phyloP scores from a whole-genome alignment of 2,329 filamentous ascomycete genomes.

The Chrysoporthe deuterocubensis region DNA sequence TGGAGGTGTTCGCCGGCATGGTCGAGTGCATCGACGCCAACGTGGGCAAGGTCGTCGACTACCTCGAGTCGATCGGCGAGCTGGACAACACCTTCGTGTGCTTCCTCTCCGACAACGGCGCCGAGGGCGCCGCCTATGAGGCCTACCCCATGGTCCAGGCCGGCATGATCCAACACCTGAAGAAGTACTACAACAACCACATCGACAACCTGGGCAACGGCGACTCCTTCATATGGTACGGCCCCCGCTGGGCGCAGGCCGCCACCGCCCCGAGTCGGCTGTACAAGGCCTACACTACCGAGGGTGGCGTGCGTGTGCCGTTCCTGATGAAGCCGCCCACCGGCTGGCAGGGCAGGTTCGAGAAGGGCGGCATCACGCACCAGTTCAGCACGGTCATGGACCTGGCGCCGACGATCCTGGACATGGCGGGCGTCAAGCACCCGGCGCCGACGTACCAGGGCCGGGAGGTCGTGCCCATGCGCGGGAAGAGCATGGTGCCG shows the following conservation, averaged over 20 bases:
- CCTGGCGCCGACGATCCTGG: constrained; percentile 52
- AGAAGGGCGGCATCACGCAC: constrained; percentile 44
- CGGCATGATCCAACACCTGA: constrained; percentile 33
- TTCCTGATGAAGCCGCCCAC: constrained; percentile 45
- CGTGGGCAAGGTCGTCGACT: constrained; percentile 61
- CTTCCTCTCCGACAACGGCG: constrained; percentile 64
- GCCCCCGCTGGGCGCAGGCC: constrained; percentile 54
- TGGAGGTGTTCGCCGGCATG: constrained; percentile 69
- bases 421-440: constrained; percentile 53
- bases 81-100: constrained; percentile 67
- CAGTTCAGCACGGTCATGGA: constrained; percentile 59
- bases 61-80: constrained; percentile 59
- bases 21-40: constrained; percentile 65
- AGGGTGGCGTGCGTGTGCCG: constrained; percentile 57
- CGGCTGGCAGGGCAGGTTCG: constrained; percentile 33
- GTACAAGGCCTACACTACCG: constrained; percentile 45
- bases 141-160: constrained; percentile 31
- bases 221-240: constrained; percentile 62
- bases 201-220: constrained; percentile 58
- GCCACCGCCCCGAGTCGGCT: constrained; percentile 37
- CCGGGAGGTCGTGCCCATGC: constrained; percentile 40
- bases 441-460: constrained; percentile 54
- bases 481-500: constrained; percentile 41
- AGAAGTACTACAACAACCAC: constrained; percentile 61
- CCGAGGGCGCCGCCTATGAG: constrained; percentile 36